Percentiles rank a stretch among this genome's conserved stretches.
phyloP scores from a whole-genome alignment of 2,329 filamentous ascomycete species.

The Aspergillus viridinutans region DNA sequence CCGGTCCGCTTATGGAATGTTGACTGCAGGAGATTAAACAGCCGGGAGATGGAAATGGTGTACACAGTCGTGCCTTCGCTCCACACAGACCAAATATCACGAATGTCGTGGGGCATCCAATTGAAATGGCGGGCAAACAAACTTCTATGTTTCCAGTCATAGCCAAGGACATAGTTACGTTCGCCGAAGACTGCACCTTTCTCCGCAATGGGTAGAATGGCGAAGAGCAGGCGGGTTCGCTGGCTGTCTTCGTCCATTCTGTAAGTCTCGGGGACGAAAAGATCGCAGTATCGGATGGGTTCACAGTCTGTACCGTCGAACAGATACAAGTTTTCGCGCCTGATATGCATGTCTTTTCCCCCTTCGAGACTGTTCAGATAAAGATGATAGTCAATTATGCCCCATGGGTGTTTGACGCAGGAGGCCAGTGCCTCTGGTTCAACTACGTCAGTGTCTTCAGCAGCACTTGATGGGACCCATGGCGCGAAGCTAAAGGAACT shows the following conservation, averaged over 20 bases:
- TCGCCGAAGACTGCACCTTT: conserved; percentile 11
- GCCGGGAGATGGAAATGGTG: conserved; percentile 16
- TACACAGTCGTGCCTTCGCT: conserved; percentile 21
- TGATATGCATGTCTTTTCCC: conserved; percentile 10
- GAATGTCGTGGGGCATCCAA: conserved; percentile 17
- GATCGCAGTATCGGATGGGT: conserved; percentile 19
- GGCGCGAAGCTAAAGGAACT: not conserved
- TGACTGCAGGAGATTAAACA: conserved; percentile 18
- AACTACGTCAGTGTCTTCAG: not conserved
- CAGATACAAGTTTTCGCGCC: conserved; percentile 22
- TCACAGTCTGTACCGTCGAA: conserved; percentile 22
- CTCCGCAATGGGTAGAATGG: conserved; percentile 21
- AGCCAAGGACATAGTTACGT: conserved; percentile 25
- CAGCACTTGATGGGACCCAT: not conserved
- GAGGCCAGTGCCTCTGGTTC: conserved; percentile 4
- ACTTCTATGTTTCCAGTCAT: conserved; percentile 17
- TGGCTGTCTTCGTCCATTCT: conserved; percentile 9
- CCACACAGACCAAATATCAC: conserved; percentile 26
- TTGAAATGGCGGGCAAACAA: conserved; percentile 26
- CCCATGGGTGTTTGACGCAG: conserved; percentile 25
- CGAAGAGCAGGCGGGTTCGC: conserved; percentile 18
- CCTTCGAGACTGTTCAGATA: conserved; percentile 26
- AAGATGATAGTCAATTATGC: conserved; percentile 30
- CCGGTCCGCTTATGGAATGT: conserved; percentile 13
- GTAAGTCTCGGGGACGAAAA: conserved; percentile 10